Conservation (phyloP, 768 basidiomycete genomes). For the Rhizopogon vinicolor region DNA sequence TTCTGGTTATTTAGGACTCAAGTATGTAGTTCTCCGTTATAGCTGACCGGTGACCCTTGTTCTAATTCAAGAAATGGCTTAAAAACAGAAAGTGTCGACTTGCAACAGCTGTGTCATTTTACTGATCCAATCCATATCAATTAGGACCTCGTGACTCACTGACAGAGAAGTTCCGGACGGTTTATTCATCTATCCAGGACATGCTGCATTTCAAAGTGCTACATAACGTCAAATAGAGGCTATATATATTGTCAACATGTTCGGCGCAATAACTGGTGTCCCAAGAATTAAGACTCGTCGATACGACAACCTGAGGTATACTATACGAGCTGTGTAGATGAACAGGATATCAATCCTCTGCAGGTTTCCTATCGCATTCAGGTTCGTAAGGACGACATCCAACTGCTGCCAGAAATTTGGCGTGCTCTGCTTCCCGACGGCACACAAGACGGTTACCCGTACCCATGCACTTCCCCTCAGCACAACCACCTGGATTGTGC, state of each 20-base stretch:
- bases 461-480: conserved; percentile 37
- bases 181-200: no score
- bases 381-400: conserved; percentile 47
- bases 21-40: background rate
- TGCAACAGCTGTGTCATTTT: background rate
- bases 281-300: background rate
- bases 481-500: conserved; percentile 15
- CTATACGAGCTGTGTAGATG: background rate
- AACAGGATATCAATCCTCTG: no score
- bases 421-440: conserved; percentile 38
- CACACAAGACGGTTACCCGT: conserved; percentile 32
- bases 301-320: background rate
- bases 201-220: no score
- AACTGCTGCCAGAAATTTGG: conserved; percentile 38
- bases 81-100: no score
- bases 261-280: background rate
- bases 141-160: no score
- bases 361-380: conserved; percentile 1
- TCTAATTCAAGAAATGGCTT: no score
- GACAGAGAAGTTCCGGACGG: no score
- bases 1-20: background rate
- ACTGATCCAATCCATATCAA: no score
- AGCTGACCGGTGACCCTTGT: no score
- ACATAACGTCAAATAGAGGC: no score
- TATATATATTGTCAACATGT: background rate